Base-by-base conservation (phyloP, 805 yeast species). In the Zygosaccharomyces pseudorouxii region DNA sequence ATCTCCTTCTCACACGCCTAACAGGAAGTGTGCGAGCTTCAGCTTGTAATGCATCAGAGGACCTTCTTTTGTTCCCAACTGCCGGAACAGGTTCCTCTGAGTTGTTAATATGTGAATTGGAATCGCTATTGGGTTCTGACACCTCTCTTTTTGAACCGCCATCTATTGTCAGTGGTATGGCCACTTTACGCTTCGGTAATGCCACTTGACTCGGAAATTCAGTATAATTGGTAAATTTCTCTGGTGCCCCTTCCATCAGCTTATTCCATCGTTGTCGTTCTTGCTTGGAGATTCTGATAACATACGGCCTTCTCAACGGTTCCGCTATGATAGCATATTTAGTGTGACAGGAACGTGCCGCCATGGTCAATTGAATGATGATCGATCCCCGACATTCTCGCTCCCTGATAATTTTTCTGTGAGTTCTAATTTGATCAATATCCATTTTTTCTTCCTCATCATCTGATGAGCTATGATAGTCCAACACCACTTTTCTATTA, bases 391-490 rank as follows among this genome's bases (percentile, higher is more conserved):
- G 62, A 43, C 54, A 55, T 27, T 52, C 48, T 12, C 45, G 28
- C 28, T 49, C 50, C 25, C 55, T 52, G 14, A 35, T 49, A n/a
- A 31, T 23, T 18, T 47, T 45, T 47, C 69, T 47, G 37, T 53
- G 52, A 1, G 42, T 19, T 42, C 54, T 50, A 7, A 63, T 58
- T 25, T 57, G 52, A 16, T 54, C 54, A 3, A 47, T 47, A 8
- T 46, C 42, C 46, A 58, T 52, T n/a, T 42, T 39, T 12, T 57
- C 57, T 45, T 63, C 68, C 18, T 63, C 68, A 42, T 63, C 68
- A 45, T 64, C 68, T 2, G 68, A 58, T 1, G 68, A 62, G 45
- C 65, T 61, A 19, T 57, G 56, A 40, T 64, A 64, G 22, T 55
- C 57, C 1, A 52, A 37, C 6, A 62, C 38, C 11, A 49, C 43